Percentiles rank a stretch among this genome's conserved stretches.
phyloP scores from a whole-genome alignment of 148 eudicot genomes.

The Vaccinium darrowii region DNA sequence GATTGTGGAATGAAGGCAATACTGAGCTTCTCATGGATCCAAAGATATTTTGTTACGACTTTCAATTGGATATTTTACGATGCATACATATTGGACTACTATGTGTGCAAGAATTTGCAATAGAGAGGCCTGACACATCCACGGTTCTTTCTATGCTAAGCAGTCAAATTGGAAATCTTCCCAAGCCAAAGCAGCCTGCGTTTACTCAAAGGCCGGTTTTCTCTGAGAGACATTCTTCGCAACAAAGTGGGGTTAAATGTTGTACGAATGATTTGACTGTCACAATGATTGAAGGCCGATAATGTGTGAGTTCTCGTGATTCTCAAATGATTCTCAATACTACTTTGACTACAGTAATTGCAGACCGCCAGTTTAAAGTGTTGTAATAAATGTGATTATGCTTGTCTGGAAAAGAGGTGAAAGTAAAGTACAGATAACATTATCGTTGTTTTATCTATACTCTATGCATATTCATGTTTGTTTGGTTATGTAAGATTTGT shows the following conservation, averaged over 20 bases:
- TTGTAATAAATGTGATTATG: no score
- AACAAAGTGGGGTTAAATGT: neutral
- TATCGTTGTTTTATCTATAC: no score
- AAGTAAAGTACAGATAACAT: no score
- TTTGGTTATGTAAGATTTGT: no score
- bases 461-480: no score
- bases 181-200: conserved; percentile 36
- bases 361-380: no score
- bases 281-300: conserved; percentile 9
- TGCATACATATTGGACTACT: conserved; percentile 39
- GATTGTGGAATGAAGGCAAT: conserved; percentile 31
- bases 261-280: conserved; percentile 4
- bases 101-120: conserved; percentile 53
- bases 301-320: neutral
- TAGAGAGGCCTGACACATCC: conserved; percentile 43
- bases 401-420: no score
- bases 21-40: conserved; percentile 23
- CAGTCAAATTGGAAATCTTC: conserved; percentile 26
- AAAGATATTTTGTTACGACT: conserved; percentile 1
- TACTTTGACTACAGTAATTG: no score
- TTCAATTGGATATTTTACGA: conserved; percentile 8
- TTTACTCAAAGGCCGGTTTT: conserved; percentile 14
- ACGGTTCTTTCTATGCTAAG: conserved; percentile 33
- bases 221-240: neutral
- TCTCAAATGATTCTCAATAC: no score